A percentile compares a stretch with the other conserved stretches of the same genome.
These are phyloP conservation scores for Dothistroma pini DNA, from an alignment of 2,329 filamentous ascomycete genomes.

Conservation along the genomic window DNA sequence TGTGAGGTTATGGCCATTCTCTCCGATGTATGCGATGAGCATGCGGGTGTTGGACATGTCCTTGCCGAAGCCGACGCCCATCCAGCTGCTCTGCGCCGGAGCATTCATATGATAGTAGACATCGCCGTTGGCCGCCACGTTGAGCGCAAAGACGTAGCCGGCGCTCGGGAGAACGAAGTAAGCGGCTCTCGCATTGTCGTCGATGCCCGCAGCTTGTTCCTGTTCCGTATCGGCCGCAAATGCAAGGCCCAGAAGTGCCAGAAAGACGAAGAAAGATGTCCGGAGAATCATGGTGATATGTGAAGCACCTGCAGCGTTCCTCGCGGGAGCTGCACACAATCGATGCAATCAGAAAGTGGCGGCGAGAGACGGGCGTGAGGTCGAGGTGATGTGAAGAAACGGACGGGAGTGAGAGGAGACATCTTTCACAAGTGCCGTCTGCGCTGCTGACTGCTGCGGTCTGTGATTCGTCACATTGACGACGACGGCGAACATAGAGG, in stretches of 20 bases:
- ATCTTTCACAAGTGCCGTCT: not conserved
- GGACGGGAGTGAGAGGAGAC: not conserved
- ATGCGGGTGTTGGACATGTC: constrained; percentile 44
- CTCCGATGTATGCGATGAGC: constrained; percentile 43
- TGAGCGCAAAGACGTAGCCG: constrained; percentile 28
- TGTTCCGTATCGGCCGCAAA: constrained; percentile 17
- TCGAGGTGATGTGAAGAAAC: not conserved
- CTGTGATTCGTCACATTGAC: not conserved
- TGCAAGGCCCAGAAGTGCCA: constrained; percentile 13
- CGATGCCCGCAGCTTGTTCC: constrained; percentile 14
- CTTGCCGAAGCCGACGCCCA: constrained; percentile 43
- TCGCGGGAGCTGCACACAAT: not conserved
- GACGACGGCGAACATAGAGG: not conserved
- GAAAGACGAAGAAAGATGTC: constrained; percentile 10
- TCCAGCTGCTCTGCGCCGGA: constrained; percentile 41
- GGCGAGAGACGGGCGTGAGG: not conserved
- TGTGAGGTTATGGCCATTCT: constrained; percentile 34
- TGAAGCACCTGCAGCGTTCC: not conserved
- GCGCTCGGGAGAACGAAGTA: constrained; percentile 26
- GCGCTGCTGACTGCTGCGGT: not conserved
- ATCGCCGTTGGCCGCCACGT: constrained; percentile 29
- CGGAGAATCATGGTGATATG: constrained; percentile 10
- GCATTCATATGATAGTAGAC: constrained; percentile 33
- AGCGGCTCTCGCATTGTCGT: constrained; percentile 26
- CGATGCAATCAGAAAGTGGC: not conserved